Evolutionary conservation across 352 stramenopile species (phyloP), one percentile per base, ranked within the genome.

Genomic region (Aphanomyces invadans): DNA sequence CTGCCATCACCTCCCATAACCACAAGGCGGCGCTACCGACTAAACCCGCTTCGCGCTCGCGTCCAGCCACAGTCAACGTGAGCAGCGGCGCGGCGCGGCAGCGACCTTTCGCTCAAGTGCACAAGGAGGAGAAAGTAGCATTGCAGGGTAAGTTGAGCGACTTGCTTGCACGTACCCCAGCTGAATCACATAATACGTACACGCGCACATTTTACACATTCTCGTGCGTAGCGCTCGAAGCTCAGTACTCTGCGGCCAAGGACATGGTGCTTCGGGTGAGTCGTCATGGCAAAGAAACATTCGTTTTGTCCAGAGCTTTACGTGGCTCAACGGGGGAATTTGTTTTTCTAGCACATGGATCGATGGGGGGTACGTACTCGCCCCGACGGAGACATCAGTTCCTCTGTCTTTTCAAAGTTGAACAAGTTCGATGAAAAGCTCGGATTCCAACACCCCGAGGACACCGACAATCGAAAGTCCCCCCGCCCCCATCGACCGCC

Each of bases 251-350:
- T 11, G 29, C 42, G 11, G 10, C 54, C 15, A 57, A 57, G 28
- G 60, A 67, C 42, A n/a, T 46, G 28, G 15, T 67, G 10, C n/a
- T 67, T 10, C 60, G 60, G 1, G 60, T 67, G 57, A 17, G 45
- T 39, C 17, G 21, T 28, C 1, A 57, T n/a, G n/a, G n/a, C n/a
- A n/a, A n/a, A n/a, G n/a, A n/a, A n/a, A n/a, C n/a, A n/a, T n/a
- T n/a, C n/a, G n/a, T n/a, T n/a, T n/a, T 42, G 36, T 42, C 7
- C 7, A 15, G 7, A 15, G 36, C 7, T 15, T 42, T 42, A 15
- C 7, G 7, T 42, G 36, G 36, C 7, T 42, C 15, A 42, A 42
- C 15, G 10, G 7, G 10, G 29, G 21, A n/a, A 15, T 54, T 25
- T 54, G n/a, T 54, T 54, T n/a, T n/a, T n/a, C 7, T 57, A 57